Evolutionary conservation across 2,329 filamentous ascomycete species (phyloP), one percentile per base, ranked within the genome.

Genomic region (Cladosporium colombiae): DNA sequence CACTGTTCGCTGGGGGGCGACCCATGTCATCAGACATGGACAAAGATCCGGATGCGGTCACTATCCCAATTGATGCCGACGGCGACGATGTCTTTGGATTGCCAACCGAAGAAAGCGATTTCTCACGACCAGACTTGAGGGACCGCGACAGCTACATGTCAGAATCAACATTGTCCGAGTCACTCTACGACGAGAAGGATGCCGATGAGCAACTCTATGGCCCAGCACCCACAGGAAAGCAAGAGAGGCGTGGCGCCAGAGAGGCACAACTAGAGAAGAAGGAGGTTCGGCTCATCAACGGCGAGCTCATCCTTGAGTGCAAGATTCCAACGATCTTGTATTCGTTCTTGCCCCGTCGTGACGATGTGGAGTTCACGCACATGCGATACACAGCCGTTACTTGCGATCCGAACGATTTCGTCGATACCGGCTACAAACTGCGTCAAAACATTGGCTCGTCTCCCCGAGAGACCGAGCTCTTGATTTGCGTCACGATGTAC

Each of bases 351-450:
- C 96, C 96, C 0, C 88, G 94, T 18, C 88, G 94, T 67, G 93
- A 97, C 75, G 94, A 97, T 77, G 85, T 94, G 68, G 95, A 99
- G 76, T 99, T 99, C 78, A 99, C 95, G 0, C 93, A 98, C 76
- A 98, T 98, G 94, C 89, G 95, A 63, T 99, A 99, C 78, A 97
- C 94, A 0, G 95, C 95, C 11, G 95, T 97, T n/a, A 99, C 95
- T 1, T 98, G 93, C 78, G 93, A 97, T 75, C 96, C 93, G 13
- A 93, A 97, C 77, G 93, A 98, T 76, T 98, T 96, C 73, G 91
- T 93, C 3, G 85, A 89, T 8, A 87, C 89, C 68, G 94, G 93
- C 1, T 99, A 97, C 82, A 95, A 96, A 75, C 81, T 99, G 73
- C 90, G 95, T 63, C 95, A 98, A 78, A 92, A 91, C 74, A 92